Evolutionary conservation across 176 grass and related monocot genomes (phyloP), one percentile per base, ranked within the genome.

Genomic region (Chloris gayana): DNA sequence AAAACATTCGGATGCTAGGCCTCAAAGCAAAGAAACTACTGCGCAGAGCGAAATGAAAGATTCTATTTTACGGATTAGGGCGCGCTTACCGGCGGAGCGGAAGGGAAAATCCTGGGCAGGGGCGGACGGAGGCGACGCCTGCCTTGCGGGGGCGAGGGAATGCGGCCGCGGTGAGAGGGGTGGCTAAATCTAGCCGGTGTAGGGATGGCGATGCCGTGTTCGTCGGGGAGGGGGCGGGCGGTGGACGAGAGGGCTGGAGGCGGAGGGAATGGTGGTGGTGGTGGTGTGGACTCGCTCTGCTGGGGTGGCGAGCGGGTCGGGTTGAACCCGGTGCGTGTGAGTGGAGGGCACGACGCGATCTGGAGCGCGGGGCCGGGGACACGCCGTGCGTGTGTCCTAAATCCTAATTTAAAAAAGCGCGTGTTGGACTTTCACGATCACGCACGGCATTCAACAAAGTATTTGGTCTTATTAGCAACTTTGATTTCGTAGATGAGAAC

Each of bases 181-280:
- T 27, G 77, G 64, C 77, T 79, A 79, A 79, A 79, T 79, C 46
- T 53, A 25, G 51, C 51, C 22, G 77, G 63, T 63, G 50, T 5
- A 31, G 44, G 19, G 29, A 15, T n/a, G 18, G 27, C 14, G 27
- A 41, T 24, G 75, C 75, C 75, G 76, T 25, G 62, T 53, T 67
- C 63, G 76, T 51, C 76, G 63, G 62, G 44, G 44, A 61, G 29
- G 67, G 9, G 53, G 9, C 26, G 26, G 59, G 9, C 27, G 26
- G 60, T 30, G 59, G 60, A 17, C 8, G 14, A 15, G 11, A 6
- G 26, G 29, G 51, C 51, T 22, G 54, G 56, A 59, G 54, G 3
- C 14, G 26, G 29, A 2, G 46, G 45, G 0, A 38, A 60, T 25
- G 57, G 74, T 8, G 35, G 73, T 19, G 73, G 35, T 35, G 10